These are phyloP conservation scores for Penicillium bovifimosum DNA, from an alignment of 495 filamentous ascomycete species.

Conservation along the genomic window DNA sequence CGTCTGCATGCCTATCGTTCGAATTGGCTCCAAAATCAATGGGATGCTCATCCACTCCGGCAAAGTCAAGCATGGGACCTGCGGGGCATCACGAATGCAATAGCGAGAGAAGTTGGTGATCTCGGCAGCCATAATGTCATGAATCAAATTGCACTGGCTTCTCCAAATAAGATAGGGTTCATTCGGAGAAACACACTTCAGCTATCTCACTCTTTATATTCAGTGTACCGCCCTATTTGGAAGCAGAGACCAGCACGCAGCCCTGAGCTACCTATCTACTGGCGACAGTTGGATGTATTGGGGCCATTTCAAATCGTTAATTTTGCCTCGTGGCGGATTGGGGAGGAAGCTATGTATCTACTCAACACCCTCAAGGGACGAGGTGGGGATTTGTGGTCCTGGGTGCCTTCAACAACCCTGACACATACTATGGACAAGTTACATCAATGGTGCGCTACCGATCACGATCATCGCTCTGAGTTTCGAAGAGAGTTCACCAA, in stretches of 20 bases:
- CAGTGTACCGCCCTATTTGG: slow-evolving; percentile 6
- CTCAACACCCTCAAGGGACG: background rate
- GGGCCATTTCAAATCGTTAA: slow-evolving; percentile 17
- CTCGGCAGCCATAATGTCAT: too few relatives aligned
- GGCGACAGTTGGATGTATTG: slow-evolving; percentile 30
- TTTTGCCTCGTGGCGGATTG: background rate
- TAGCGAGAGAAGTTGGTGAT: too few relatives aligned
- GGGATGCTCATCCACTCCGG: background rate
- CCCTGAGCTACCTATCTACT: slow-evolving; percentile 15
- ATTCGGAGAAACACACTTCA: background rate
- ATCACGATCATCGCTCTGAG: background rate
- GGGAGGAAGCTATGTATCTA: slow-evolving; percentile 14
- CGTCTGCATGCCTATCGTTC: background rate
- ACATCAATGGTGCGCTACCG: background rate
- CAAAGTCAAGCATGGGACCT: background rate
- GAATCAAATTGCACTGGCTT: background rate
- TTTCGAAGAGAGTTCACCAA: background rate
- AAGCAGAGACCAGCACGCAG: slow-evolving; percentile 2
- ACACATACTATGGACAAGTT: background rate
- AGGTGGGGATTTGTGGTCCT: slow-evolving; percentile 17
- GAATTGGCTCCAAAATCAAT: background rate
- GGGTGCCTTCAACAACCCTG: background rate
- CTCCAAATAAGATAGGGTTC: background rate
- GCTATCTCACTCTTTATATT: background rate
- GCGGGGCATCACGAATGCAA: background rate